Evolutionary conservation across 495 filamentous ascomycete species (phyloP).

Genomic region (Penicillium lividum): DNA sequence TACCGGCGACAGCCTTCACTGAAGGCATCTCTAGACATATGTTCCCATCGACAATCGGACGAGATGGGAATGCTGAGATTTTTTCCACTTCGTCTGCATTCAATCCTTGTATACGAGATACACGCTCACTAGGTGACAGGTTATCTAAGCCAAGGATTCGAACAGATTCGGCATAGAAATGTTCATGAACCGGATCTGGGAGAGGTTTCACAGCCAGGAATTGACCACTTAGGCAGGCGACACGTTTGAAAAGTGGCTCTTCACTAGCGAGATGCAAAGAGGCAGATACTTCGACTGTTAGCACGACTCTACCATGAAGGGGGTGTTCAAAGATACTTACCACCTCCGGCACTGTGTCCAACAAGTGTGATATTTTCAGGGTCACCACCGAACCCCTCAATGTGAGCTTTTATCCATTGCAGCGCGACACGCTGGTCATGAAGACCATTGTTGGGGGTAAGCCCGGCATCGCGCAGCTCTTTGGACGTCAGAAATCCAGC

Average conservation of each 20-base stretch:
- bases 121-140: slow-evolving; percentile 38
- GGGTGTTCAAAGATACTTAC: slow-evolving; percentile 9
- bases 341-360: slow-evolving; percentile 69
- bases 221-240: slow-evolving; percentile 40
- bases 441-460: slow-evolving; percentile 2
- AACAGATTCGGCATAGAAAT: slow-evolving; percentile 33
- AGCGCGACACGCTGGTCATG: slow-evolving; percentile 20
- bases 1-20: background rate
- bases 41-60: background rate
- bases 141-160: slow-evolving; percentile 41
- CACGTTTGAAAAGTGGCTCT: slow-evolving; percentile 40
- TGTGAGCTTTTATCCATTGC: slow-evolving; percentile 39
- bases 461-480: slow-evolving; percentile 3
- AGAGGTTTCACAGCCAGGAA: slow-evolving; percentile 32
- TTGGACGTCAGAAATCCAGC: background rate
- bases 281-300: background rate
- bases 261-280: slow-evolving; percentile 30
- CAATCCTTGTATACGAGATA: slow-evolving; percentile 31
- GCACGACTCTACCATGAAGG: background rate
- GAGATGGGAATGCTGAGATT: background rate
- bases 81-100: slow-evolving; percentile 8
- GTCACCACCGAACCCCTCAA: slow-evolving; percentile 62
- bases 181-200: slow-evolving; percentile 34
- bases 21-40: background rate
- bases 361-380: slow-evolving; percentile 64